Evolutionary conservation across 1,284 basidiomycete species (phyloP), one percentile per base, ranked within the genome.

Genomic region (Pholiota adiposa): DNA sequence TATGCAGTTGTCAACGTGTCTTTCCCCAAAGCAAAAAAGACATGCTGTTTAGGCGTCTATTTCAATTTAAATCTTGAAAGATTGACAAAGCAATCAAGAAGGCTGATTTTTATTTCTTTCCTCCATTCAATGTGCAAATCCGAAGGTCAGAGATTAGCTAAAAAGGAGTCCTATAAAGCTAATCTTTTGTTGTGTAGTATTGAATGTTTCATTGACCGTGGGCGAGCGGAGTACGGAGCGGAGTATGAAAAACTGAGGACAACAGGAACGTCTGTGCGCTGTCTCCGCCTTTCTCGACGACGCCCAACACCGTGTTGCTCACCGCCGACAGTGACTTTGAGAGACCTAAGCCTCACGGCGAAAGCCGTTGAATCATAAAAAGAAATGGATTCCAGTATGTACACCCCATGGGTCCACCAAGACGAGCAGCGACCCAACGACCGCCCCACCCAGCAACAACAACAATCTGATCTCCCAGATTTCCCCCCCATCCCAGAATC

Each of bases 391-490:
- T 69, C 72, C 66, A 74, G 68, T 72, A 71, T 83, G 76, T 84
- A 79, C 75, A 79, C 70, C 69, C 71, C 75, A 70, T 88, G 86
- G 86, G 75, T 83, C 67, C 79, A 29, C 6, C 77, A 63, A 71
- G 73, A 63, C 68, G 77, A 62, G 73, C 78, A 61, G 75, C 77
- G 56, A 77, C 41, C 70, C 58, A 80, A 79, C 68, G 76, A 78
- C 49, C 75, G 73, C 41, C 62, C 73, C 34, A 9, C 34, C 23
- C 56, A 40, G 29, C 48, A 51, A 16, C 49, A 56, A 38, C 38
- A 12, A 27, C 21, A 36, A 43, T 31, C 56, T 18, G 51, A 51
- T 50, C 36, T 50, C 58, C 75, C 62, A 66, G 80, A 81, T 66
- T 79, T 79, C 57, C 68, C 51, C 50, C 50, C 54, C 18, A 46